Conservation (phyloP, 2,329 filamentous ascomycete genomes). For the Tolypocladium ophioglossoides region DNA sequence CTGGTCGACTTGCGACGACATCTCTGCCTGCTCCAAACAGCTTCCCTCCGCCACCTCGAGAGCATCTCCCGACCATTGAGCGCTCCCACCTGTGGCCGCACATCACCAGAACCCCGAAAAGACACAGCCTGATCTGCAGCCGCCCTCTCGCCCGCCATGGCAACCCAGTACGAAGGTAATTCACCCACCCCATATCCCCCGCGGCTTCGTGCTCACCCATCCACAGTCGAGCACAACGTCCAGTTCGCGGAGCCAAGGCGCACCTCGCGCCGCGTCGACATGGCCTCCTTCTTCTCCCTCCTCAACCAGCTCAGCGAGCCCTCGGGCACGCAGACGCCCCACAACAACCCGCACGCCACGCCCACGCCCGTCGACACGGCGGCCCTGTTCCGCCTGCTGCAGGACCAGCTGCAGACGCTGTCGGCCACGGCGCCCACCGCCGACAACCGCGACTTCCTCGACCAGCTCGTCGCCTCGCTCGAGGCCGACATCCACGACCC, state of each 20-base stretch:
- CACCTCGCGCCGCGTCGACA: slow-evolving; percentile 45
- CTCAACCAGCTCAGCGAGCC: slow-evolving; percentile 39
- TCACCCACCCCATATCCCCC: not conserved
- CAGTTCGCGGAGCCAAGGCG: slow-evolving; percentile 28
- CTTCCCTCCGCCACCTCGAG: not conserved
- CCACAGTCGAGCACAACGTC: slow-evolving; percentile 54
- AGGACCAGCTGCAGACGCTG: slow-evolving; percentile 45
- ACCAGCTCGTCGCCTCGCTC: slow-evolving; percentile 34
- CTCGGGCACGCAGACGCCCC: slow-evolving; percentile 20
- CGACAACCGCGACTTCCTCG: slow-evolving; percentile 39
- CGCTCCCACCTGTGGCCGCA: not conserved
- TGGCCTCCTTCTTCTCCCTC: slow-evolving; percentile 51
- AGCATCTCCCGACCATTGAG: not conserved
- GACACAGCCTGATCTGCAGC: not conserved
- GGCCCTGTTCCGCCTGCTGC: slow-evolving; percentile 46
- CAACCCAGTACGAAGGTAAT: slow-evolving; percentile 47
- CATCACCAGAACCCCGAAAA: not conserved
- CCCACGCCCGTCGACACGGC: slow-evolving; percentile 49
- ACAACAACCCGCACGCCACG: slow-evolving; percentile 46
- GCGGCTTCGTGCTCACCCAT: not conserved
- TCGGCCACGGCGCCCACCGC: slow-evolving; percentile 35
- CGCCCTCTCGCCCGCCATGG: slow-evolving; percentile 26
- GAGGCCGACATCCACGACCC: slow-evolving; percentile 41
- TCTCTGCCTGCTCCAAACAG: slow-evolving; percentile 2
- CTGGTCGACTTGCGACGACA: slow-evolving; percentile 4